Conservation (phyloP, 2,329 filamentous ascomycete species). For the Microsporum canis region DNA sequence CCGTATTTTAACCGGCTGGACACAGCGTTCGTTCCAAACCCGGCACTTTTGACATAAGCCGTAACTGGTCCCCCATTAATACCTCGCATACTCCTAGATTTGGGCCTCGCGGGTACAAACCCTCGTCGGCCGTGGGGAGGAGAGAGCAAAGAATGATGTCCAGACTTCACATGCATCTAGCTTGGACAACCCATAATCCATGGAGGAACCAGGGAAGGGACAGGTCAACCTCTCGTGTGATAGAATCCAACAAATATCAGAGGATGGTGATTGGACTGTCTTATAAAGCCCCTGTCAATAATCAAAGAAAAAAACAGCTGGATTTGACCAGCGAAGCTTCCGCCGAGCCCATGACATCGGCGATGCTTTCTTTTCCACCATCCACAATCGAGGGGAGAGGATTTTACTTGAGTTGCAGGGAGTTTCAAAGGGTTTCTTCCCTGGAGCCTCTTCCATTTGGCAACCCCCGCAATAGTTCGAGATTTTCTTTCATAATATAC, state of each 20-base stretch:
- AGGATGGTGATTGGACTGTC: background rate
- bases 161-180: background rate
- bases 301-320: background rate
- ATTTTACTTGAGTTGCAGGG: background rate
- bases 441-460: background rate
- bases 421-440: background rate
- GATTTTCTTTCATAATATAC: background rate
- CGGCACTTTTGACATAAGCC: background rate
- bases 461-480: background rate
- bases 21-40: background rate
- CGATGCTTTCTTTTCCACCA: background rate
- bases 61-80: background rate
- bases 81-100: background rate
- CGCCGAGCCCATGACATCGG: background rate
- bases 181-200: background rate
- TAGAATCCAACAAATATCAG: constrained; percentile 1
- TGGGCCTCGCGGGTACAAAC: background rate
- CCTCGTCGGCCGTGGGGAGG: background rate
- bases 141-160: background rate
- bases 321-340: background rate
- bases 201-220: background rate
- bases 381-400: background rate
- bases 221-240: background rate
- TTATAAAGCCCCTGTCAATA: background rate
- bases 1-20: background rate